phyloP scores from a whole-genome alignment of 2,329 filamentous ascomycete species.

The Sphaerostilbella broomeana region DNA sequence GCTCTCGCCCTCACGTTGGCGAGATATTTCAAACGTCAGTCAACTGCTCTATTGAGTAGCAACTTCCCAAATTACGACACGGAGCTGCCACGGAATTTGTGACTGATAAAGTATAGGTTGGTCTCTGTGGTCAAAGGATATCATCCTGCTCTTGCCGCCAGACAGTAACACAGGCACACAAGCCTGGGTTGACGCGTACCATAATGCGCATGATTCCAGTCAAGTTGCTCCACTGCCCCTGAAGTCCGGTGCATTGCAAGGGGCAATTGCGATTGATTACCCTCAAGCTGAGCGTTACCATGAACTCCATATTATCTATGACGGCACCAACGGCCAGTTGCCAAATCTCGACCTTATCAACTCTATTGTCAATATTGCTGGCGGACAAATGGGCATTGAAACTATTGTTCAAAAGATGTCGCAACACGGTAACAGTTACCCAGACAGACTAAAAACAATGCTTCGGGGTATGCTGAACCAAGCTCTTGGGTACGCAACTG shows the following conservation, averaged over 20 bases:
- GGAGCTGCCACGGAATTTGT: too few species aligned
- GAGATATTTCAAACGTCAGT: conserved; percentile 81
- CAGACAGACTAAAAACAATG: conserved; percentile 79
- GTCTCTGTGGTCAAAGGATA: conserved; percentile 99
- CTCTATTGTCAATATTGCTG: conserved; percentile 80
- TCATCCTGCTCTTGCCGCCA: conserved; percentile 81
- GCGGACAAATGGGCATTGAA: conserved; percentile 84
- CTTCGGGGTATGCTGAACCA: conserved; percentile 89
- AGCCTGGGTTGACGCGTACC: conserved; percentile 97
- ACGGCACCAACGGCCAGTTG: conserved; percentile 90
- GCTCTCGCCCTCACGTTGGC: conserved; percentile 79
- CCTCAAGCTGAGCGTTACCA: conserved; percentile 79
- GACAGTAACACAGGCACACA: conserved; percentile 88
- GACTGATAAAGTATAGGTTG: conserved; percentile 52
- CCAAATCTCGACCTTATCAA: conserved; percentile 96
- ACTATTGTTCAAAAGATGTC: conserved; percentile 82
- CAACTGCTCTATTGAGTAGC: neutral
- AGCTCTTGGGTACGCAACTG: conserved; percentile 79
- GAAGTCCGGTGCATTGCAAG: conserved; percentile 90
- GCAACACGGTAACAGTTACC: conserved; percentile 73
- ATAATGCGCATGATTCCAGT: conserved; percentile 72
- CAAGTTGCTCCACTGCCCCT: conserved; percentile 71
- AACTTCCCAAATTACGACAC: too few species aligned
- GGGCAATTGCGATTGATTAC: conserved; percentile 89
- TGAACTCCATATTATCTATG: conserved; percentile 84